Base-by-base conservation (phyloP, 2,329 filamentous ascomycete genomes). In the Trichoderma sp. region DNA sequence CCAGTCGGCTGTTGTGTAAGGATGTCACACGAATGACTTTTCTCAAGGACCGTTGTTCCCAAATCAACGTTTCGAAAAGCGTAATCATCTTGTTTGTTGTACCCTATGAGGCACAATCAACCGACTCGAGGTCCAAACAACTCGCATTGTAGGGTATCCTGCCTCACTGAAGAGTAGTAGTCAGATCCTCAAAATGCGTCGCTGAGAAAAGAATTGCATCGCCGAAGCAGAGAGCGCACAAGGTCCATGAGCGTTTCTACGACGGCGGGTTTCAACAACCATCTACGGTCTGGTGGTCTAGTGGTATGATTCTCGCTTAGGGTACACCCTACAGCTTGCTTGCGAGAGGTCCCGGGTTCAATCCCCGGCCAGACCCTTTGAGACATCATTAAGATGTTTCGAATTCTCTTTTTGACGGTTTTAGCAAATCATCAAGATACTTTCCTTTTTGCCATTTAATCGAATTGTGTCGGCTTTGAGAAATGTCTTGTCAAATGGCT, bases 261-360 rank as follows among this genome's bases (percentile, higher is more conserved):
- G 39, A 3, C 12, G 1, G 6, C 15, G 5, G 19, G 14, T 45
- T 48, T n/a, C 24, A 52, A 52, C 60, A 63, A 63, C 34, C 60
- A 14, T 44, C 62, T 9, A 51, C 21, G 62, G 62, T 64, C 62
- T 64, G 62, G 62, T 64, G 62, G 62, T 64, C 62, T 64, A 64
- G 62, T 52, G 62, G 62, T 64, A 64, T 64, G 62, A 64, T 64
- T 64, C 62, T 64, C 62, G 62, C 62, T 64, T 64, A 58, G 62
- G 62, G 62, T 51, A 51, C 43, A 58, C 52, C 45, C 52, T 58
- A 58, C 47, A 64, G 52, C 62, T 64, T 51, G 19, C 30, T 45
- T 79, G 78, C 77, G 77, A 78, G 78, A 79, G 78, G 78, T 78
- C 77, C 77, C 77, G 77, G 76, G 78, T 79, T 79, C 78, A 77